phyloP scores from a whole-genome alignment of 306 rosid species.

The Pyrus bretschneideri region DNA sequence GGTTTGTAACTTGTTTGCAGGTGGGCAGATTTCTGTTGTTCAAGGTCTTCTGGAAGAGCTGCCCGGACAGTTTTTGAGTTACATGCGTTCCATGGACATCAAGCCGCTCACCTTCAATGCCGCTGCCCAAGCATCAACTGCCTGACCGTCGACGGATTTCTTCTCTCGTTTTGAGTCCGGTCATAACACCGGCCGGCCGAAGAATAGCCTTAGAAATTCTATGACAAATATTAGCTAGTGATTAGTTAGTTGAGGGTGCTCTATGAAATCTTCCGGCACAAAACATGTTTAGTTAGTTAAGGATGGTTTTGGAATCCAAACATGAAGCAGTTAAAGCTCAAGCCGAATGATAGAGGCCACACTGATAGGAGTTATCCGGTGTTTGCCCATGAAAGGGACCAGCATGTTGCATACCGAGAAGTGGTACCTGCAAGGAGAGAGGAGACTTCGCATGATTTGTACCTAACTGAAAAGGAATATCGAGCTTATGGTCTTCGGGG shows the following conservation, averaged over 20 bases:
- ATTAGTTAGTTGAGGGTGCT: no score
- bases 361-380: conserved; percentile 24
- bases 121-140: not conserved
- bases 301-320: no score
- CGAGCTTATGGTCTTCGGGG: conserved; percentile 55
- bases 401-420: conserved; percentile 12
- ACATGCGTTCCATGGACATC: conserved; percentile 56
- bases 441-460: conserved; percentile 44
- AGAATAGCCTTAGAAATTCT: no score
- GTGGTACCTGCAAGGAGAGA: conserved; percentile 28
- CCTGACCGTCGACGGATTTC: not conserved
- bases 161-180: no score
- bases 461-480: conserved; percentile 51
- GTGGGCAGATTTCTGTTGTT: conserved; percentile 53
- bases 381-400: conserved; percentile 44
- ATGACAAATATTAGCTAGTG: no score
- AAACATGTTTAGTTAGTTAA: no score
- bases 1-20: conserved; percentile 15
- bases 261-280: no score
- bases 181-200: no score
- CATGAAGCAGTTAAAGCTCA: no score
- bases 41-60: conserved; percentile 77
- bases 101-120: conserved; percentile 28
- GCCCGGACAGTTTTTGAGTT: conserved; percentile 66
- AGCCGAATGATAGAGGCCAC: not conserved